A percentile compares a stretch with the other conserved stretches of the same genome.
These are phyloP conservation scores for Suhomyces kunorum DNA, from an alignment of 1,139 yeast species.

Conservation along the genomic window DNA sequence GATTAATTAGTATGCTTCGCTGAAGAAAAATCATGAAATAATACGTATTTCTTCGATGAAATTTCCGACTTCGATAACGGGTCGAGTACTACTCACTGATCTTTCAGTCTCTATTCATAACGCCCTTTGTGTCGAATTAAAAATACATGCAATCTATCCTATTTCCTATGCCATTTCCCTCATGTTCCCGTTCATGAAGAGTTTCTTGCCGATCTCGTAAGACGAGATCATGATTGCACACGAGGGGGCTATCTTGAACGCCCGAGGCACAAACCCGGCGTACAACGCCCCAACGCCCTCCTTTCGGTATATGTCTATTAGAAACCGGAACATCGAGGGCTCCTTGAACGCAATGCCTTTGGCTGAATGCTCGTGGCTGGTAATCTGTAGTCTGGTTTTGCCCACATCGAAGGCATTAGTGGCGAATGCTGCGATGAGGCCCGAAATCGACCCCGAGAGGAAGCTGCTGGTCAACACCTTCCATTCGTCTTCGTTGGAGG, in stretches of 20 bases:
- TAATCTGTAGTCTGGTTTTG: slow-evolving; percentile 85
- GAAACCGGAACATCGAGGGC: slow-evolving; percentile 63
- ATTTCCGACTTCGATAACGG: no score
- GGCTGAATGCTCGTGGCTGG: slow-evolving; percentile 25
- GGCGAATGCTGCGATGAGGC: slow-evolving; percentile 77
- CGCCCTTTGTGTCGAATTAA: no score
- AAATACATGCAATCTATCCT: slow-evolving; percentile 4
- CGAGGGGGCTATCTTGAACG: slow-evolving; percentile 91
- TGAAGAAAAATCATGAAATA: no score
- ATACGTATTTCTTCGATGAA: no score
- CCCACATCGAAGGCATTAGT: slow-evolving; percentile 98
- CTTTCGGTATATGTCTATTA: slow-evolving; percentile 57
- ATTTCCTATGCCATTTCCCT: slow-evolving; percentile 1
- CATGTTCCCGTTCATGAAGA: slow-evolving; percentile 40
- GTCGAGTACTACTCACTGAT: no score
- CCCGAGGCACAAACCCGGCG: slow-evolving; percentile 83
- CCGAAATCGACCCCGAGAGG: slow-evolving; percentile 81
- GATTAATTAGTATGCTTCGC: no score
- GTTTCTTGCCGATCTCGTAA: slow-evolving; percentile 82
- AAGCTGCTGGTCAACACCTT: slow-evolving; percentile 73
- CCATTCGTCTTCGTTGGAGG: slow-evolving; percentile 36
- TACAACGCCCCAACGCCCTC: slow-evolving; percentile 82
- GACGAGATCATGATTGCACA: slow-evolving; percentile 98
- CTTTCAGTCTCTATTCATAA: no score
- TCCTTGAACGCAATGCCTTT: slow-evolving; percentile 23